These are phyloP conservation scores for Pouteria glomerata DNA, from an alignment of 148 eudicot species.

Conservation along the genomic window DNA sequence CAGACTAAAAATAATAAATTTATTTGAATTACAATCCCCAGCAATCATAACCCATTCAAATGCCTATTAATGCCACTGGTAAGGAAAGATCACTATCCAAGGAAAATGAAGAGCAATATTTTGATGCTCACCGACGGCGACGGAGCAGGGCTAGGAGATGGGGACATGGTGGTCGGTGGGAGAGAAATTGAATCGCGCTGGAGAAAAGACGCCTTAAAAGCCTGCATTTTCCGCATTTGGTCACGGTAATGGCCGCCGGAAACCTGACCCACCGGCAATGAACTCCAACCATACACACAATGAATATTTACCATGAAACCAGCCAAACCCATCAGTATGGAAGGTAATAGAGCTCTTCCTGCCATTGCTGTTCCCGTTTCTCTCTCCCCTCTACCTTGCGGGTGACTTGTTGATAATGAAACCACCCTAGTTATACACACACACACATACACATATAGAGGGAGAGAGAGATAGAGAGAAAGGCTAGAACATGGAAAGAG, in stretches of 20 bases:
- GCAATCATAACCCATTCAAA: not conserved
- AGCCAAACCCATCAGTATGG: not conserved
- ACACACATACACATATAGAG: not conserved
- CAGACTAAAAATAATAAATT: too few species aligned
- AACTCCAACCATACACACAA: not conserved
- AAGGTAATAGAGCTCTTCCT: not conserved
- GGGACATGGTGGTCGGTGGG: conserved; percentile 10
- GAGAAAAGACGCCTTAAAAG: conserved; percentile 15
- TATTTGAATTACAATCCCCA: not conserved
- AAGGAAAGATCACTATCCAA: not conserved
- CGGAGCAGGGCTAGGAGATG: not conserved
- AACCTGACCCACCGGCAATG: conserved; percentile 2
- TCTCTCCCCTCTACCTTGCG: not conserved
- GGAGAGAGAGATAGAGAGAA: not conserved
- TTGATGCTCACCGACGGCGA: conserved; percentile 10
- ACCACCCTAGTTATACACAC: not conserved
- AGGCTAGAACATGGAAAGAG: conserved; percentile 13
- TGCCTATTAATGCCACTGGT: not conserved
- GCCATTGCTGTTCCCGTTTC: conserved; percentile 1
- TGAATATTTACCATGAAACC: not conserved
- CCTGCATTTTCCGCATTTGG: conserved; percentile 17
- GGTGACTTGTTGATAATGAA: not conserved
- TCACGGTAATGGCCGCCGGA: conserved; percentile 3
- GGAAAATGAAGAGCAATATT: not conserved
- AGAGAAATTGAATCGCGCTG: conserved; percentile 15